Conservation (phyloP, 768 basidiomycete genomes). For the Boletus speciosus region DNA sequence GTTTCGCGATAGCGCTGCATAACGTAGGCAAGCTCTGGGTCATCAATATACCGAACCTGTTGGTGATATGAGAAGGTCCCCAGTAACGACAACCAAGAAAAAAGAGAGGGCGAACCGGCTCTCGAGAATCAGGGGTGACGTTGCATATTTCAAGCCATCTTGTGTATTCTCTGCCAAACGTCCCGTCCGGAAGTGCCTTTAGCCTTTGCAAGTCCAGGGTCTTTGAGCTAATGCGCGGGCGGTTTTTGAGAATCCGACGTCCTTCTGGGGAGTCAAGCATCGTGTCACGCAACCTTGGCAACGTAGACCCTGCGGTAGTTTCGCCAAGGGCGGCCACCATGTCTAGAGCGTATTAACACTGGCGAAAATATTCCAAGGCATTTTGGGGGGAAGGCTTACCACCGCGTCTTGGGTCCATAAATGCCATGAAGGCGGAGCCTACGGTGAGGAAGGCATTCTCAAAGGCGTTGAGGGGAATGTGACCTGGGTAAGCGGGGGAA, state of each 20-base stretch:
- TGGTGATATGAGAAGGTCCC: not conserved
- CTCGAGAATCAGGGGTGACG: constrained; percentile 91
- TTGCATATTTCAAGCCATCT: constrained; percentile 87
- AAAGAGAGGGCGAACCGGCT: constrained; percentile 59
- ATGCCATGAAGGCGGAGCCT: constrained; percentile 80
- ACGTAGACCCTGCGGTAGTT: constrained; percentile 78
- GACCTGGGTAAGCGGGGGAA: constrained; percentile 66
- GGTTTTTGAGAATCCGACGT: constrained; percentile 72
- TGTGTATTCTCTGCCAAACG: constrained; percentile 82
- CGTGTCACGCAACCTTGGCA: constrained; percentile 69
- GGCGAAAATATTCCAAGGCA: not conserved
- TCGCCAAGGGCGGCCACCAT: constrained; percentile 95
- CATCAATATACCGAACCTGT: constrained; percentile 91
- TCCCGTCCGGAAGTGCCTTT: constrained; percentile 65
- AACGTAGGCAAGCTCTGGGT: constrained; percentile 94
- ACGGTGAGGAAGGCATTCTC: constrained; percentile 83
- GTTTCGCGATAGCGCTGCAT: constrained; percentile 98
- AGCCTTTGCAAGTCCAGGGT: constrained; percentile 73
- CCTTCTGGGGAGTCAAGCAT: constrained; percentile 85
- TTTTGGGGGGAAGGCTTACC: constrained; percentile 47
- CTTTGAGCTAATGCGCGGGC: constrained; percentile 75
- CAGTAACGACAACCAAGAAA: not conserved
- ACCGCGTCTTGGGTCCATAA: constrained; percentile 77
- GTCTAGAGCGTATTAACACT: constrained; percentile 46
- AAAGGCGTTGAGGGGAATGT: constrained; percentile 76